Base-by-base conservation (phyloP, 2,329 filamentous ascomycete genomes). In the Verticillium albo-atrum region DNA sequence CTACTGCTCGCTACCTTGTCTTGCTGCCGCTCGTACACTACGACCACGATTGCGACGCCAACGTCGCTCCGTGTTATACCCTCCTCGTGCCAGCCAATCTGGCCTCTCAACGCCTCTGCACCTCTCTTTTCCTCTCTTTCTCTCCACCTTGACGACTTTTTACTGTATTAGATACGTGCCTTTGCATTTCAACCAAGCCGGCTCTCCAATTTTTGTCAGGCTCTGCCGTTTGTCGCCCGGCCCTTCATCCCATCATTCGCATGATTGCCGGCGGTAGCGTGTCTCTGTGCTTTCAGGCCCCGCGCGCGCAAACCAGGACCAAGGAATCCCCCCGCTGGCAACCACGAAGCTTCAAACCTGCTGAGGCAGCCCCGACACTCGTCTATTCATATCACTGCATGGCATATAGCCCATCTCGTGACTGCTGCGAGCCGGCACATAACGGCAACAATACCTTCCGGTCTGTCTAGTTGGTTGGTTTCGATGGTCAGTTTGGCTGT, bases 121-220 rank as follows among this genome's bases (percentile, higher is more conserved):
- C 42, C 54, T 58, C 54, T 35, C 35, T 58, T 26, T 42, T 30
- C 42, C 55, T 62, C 53, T 62, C 42, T 60, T 27, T 37, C 55
- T 57, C 61, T 59, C 57, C 9, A 50, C 20, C 42, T 26, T 26
- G 42, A 50, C 42, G 20, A 50, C 42, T 5, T 25, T 26, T 50
- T 15, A 15, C 54, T 57, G 59, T 53, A 55, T 34, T 34, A 59
- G 54, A 53, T 57, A 57, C 60, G 60, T 35, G 35, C 37, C 54
- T 56, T 42, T 56, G 27, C 54, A 25, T 60, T 56, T 54, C 54
- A 50, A 32, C 34, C 56, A 28, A 32, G 15, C 7, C 56, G 32
- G 56, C 23, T 55, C n/a, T 23, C 42, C 42, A n/a, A 20, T 20
- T 12, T 12, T n/a, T 50, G 42, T 25, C 42, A 50, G 20, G 25